phyloP scores from a whole-genome alignment of 2,329 filamentous ascomycete species.

The Botrytis sinoallii region DNA sequence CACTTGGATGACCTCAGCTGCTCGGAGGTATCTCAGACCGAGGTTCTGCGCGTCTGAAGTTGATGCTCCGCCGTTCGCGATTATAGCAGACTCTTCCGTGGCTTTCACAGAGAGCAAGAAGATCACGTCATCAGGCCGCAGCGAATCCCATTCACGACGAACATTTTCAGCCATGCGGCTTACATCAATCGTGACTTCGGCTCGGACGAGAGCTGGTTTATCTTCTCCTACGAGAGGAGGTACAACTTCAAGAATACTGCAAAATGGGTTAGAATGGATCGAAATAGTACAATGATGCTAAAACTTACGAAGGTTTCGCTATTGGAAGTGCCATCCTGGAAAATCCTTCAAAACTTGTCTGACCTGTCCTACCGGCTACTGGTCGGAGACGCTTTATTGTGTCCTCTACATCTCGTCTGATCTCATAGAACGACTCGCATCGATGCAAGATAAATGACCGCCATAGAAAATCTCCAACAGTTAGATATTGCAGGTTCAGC shows the following conservation, averaged over 20 bases:
- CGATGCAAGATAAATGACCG: constrained; percentile 85
- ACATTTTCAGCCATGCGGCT: constrained; percentile 72
- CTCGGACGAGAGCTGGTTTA: constrained; percentile 78
- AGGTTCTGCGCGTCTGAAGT: constrained; percentile 56
- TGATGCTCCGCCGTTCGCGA: constrained; percentile 52
- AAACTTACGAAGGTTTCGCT: constrained; percentile 62
- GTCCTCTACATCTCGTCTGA: constrained; percentile 85
- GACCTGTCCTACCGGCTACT: constrained; percentile 59
- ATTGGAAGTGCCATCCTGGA: constrained; percentile 92
- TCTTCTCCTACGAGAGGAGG: constrained; percentile 80
- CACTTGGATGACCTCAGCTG: constrained; percentile 82
- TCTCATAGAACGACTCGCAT: constrained; percentile 88
- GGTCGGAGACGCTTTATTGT: constrained; percentile 77
- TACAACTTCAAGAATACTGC: constrained; percentile 73
- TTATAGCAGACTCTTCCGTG: constrained; percentile 46
- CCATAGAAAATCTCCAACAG: constrained; percentile 95
- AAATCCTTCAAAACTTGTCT: constrained; percentile 73
- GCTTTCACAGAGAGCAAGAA: constrained; percentile 79
- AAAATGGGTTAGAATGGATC: constrained; percentile 23
- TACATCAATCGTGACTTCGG: constrained; percentile 82
- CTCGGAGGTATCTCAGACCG: constrained; percentile 68
- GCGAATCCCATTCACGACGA: constrained; percentile 82
- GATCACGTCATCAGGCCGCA: constrained; percentile 83
- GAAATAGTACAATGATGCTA: not conserved
- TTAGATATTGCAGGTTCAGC: constrained; percentile 91